Evolutionary conservation across 768 basidiomycete genomes (phyloP), one percentile per base, ranked within the genome.

Genomic region (Hygrocybe punicea): DNA sequence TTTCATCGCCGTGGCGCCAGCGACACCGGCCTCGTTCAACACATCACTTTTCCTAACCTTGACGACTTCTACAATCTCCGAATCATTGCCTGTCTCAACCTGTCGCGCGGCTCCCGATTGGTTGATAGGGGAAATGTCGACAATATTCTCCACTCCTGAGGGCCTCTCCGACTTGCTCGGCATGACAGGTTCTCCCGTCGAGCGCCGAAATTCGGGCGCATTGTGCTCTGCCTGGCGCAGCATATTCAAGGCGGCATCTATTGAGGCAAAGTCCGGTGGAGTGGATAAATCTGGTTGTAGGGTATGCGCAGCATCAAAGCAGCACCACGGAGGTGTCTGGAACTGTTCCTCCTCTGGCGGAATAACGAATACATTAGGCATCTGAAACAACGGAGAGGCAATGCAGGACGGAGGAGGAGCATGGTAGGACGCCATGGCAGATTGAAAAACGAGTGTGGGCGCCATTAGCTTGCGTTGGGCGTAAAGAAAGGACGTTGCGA

Each of bases 1-100:
- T 62, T 74, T 74, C 34, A 59, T 36, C 11, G 68, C 58, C 24
- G 67, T 45, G n/a, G 68, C 29, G 37, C 29, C 49, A 29, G 6
- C 46, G 51, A 3, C 50, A 35, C 21, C 57, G 37, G 11, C 35
- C 21, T 46, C 58, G 39, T 10, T 46, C 45, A 36, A 11, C 25
- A 50, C 36, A n/a, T 47, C 35, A 51, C 17, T 60, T 62, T 40
- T 60, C 60, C 78, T 74, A 56, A 86, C 78, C 64, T 82, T 84
- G 37, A 86, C 73, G 29, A 86, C 79, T 65, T 86, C 84, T 13
- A 84, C 70, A 35, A 85, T 77, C 61, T 84, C 84, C 17, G 80
- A 83, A 58, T 81, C 81, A 57, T 78, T 68, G 14, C 71, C 76
- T 39, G 65, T 54, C 19, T 51, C 52, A 19, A 34, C 21, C 16